Percentiles rank a stretch among this genome's conserved stretches.
Evolutionary conservation across 805 yeast species (phyloP).

Genomic region (Metschnikowia colocasiae): DNA sequence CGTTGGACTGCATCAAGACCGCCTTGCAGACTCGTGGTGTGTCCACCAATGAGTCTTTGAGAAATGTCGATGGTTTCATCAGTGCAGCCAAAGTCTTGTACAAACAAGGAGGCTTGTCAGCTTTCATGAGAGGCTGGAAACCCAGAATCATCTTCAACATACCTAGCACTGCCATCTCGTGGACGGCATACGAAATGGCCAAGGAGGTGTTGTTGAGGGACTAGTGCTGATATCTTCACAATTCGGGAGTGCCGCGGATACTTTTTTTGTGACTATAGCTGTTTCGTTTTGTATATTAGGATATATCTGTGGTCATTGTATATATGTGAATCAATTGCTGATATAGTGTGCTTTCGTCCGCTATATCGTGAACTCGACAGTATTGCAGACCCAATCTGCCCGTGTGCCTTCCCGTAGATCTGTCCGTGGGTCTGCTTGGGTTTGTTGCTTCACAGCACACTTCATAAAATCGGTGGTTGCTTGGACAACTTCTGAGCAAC

Average conservation of each 20-base stretch:
- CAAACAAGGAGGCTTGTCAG: conserved; percentile 53
- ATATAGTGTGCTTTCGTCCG: neutral
- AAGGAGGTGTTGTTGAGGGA: conserved; percentile 56
- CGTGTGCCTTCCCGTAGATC: too few relatives aligned
- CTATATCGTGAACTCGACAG: too few relatives aligned
- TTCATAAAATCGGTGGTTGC: conserved; percentile 10
- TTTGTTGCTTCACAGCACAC: neutral
- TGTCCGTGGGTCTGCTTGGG: neutral
- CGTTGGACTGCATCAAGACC: conserved; percentile 91
- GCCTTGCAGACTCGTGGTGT: conserved; percentile 78
- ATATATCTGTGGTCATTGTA: conserved; percentile 4
- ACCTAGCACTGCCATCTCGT: conserved; percentile 93
- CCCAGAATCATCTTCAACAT: conserved; percentile 91
- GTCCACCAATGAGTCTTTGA: conserved; percentile 44
- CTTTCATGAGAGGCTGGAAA: conserved; percentile 79
- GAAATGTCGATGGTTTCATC: conserved; percentile 59
- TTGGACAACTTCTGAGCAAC: conserved; percentile 59
- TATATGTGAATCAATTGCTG: neutral
- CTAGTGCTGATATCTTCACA: neutral
- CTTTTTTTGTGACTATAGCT: neutral
- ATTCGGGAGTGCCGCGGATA: neutral
- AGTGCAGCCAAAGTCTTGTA: conserved; percentile 71
- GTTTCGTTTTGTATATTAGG: conserved; percentile 1
- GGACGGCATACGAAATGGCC: conserved; percentile 98
- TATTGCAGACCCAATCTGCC: too few relatives aligned